Percentiles rank a stretch among this genome's conserved stretches.
Conservation (phyloP, 2,329 filamentous ascomycete genomes). For the Aspergillus pseudoterreus region DNA sequence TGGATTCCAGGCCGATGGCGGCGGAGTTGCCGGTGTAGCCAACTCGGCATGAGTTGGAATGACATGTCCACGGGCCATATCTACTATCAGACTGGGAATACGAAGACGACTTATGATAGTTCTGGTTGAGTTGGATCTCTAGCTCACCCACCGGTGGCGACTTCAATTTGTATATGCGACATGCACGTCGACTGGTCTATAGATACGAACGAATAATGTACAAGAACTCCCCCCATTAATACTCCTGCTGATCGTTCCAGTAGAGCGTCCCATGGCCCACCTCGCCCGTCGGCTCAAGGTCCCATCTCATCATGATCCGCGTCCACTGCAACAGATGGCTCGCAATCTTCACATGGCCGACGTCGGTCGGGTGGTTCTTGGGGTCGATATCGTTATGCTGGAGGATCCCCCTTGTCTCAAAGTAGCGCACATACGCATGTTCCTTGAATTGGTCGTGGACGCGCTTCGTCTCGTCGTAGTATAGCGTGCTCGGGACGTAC, state of each 20-base stretch:
- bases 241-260: conserved; percentile 50
- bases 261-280: conserved; percentile 50
- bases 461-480: conserved; percentile 48
- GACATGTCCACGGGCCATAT: too few relatives aligned
- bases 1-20: background rate
- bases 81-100: too few relatives aligned
- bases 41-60: background rate
- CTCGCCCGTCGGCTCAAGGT: conserved; percentile 54
- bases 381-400: conserved; percentile 61
- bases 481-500: conserved; percentile 47
- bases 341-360: conserved; percentile 59
- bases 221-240: conserved; percentile 23
- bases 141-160: too few relatives aligned
- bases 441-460: conserved; percentile 52
- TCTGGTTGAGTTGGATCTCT: too few relatives aligned
- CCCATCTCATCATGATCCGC: conserved; percentile 54
- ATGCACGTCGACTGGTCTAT: background rate
- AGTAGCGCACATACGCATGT: conserved; percentile 56
- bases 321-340: conserved; percentile 59
- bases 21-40: background rate
- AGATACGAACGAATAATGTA: background rate
- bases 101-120: too few relatives aligned
- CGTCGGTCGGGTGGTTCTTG: conserved; percentile 58
- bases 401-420: conserved; percentile 59
- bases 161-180: background rate